A percentile compares a stretch with the other conserved stretches of the same genome.
These are phyloP conservation scores for Kluyveromyces sp. DNA, from an alignment of 1,139 yeast genomes.

Conservation along the genomic window DNA sequence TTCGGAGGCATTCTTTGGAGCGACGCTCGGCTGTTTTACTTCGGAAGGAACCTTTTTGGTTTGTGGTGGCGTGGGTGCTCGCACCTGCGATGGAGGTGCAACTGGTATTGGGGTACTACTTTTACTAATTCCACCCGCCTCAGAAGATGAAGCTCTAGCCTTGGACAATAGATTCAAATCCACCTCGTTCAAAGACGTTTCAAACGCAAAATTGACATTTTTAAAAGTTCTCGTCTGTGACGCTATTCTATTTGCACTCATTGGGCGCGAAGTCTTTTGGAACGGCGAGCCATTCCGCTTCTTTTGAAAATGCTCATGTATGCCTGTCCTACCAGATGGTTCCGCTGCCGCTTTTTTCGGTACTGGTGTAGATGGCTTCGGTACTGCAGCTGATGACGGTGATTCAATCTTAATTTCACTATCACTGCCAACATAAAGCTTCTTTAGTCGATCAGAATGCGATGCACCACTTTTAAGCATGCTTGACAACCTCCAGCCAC, in stretches of 20 bases:
- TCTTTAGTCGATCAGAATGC: not conserved
- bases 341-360: not conserved
- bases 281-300: not conserved
- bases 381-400: not conserved
- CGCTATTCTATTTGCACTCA: not conserved
- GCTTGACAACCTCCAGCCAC: no score
- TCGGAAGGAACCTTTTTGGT: not conserved
- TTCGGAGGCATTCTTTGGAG: not conserved
- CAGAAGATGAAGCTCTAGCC: slow-evolving; percentile 2
- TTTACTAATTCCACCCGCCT: no score
- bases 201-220: not conserved
- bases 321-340: not conserved
- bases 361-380: not conserved
- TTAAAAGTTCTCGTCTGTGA: not conserved
- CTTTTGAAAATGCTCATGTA: not conserved
- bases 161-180: slow-evolving; percentile 2
- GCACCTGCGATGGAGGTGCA: not conserved
- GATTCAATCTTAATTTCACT: not conserved
- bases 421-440: not conserved
- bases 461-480: not conserved
- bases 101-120: no score
- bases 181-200: slow-evolving; percentile 1
- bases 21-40: not conserved
- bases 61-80: not conserved
- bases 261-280: not conserved